Conservation (phyloP, 176 grass and related monocot species). For the Olyra latifolia region DNA sequence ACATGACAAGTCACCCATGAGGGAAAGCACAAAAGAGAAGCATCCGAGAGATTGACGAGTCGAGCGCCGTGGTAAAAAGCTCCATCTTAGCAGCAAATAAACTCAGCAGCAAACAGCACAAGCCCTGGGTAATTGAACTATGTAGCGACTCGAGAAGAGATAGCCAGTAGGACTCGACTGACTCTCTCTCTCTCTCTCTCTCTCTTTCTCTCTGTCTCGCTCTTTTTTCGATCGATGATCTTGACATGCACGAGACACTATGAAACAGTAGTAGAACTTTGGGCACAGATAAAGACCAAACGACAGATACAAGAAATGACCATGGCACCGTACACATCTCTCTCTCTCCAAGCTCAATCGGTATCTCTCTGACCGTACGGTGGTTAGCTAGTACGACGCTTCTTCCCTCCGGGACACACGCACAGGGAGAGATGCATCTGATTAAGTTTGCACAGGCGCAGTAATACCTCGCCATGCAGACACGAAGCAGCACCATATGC, state of each 20-base stretch:
- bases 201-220: not conserved
- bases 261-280: constrained; percentile 57
- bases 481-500: not conserved
- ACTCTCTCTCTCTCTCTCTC: not conserved
- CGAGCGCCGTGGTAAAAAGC: constrained; percentile 18
- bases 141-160: constrained; percentile 5
- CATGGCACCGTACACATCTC: constrained; percentile 26
- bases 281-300: constrained; percentile 57
- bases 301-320: constrained; percentile 50
- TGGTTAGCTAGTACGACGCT: not conserved
- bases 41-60: constrained; percentile 43
- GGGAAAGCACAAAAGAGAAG: constrained; percentile 60
- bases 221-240: constrained; percentile 17
- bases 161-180: not conserved
- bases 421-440: too few relatives aligned
- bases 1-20: constrained; percentile 47
- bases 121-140: not conserved
- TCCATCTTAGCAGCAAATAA: constrained; percentile 16
- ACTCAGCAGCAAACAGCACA: constrained; percentile 5
- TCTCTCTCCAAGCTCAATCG: not conserved
- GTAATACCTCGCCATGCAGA: constrained; percentile 18
- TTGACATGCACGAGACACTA: constrained; percentile 64
- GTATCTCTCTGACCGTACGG: constrained; percentile 17
- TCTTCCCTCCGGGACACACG: constrained; percentile 4
- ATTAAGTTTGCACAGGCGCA: not conserved